These are phyloP conservation scores for Xylogone sp. DNA, from an alignment of 2,329 filamentous ascomycete species.

Conservation along the genomic window DNA sequence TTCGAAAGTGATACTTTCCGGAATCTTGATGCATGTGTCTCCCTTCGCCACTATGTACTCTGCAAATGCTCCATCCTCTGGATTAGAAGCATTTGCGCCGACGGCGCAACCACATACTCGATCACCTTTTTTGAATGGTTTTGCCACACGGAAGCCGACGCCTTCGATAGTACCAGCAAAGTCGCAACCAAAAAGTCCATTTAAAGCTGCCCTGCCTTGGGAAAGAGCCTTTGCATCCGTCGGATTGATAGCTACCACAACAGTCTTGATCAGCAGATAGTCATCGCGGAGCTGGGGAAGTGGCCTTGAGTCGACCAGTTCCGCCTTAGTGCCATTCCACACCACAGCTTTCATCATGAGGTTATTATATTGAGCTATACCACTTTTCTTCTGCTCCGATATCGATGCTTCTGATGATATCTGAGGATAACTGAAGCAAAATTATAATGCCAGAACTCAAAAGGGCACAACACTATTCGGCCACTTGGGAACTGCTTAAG, in stretches of 20 bases:
- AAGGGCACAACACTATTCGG: background rate
- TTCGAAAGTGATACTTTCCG: conserved; percentile 37
- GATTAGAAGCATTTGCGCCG: conserved; percentile 25
- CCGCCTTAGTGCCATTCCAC: background rate
- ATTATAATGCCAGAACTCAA: background rate
- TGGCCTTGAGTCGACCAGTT: background rate
- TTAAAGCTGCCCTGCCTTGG: background rate
- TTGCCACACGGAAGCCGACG: conserved; percentile 35
- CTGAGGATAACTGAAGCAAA: background rate
- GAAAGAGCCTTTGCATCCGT: conserved; percentile 14
- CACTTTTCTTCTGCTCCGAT: no score
- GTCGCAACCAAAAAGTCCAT: conserved; percentile 33
- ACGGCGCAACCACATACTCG: conserved; percentile 32
- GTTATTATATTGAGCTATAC: no score
- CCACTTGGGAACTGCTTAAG: background rate
- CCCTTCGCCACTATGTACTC: conserved; percentile 21
- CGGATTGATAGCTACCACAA: conserved; percentile 24
- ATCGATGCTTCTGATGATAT: no score
- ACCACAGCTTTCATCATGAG: background rate
- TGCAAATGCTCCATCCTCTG: conserved; percentile 31
- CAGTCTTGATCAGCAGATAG: conserved; percentile 19
- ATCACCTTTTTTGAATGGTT: conserved; percentile 14
- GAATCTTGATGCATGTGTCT: conserved; percentile 35
- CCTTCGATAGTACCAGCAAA: conserved; percentile 43
- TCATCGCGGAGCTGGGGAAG: conserved; percentile 10